Evolutionary conservation across 2,329 filamentous ascomycete species (phyloP), one percentile per base, ranked within the genome.

Genomic region (Botrytis paeoniae): DNA sequence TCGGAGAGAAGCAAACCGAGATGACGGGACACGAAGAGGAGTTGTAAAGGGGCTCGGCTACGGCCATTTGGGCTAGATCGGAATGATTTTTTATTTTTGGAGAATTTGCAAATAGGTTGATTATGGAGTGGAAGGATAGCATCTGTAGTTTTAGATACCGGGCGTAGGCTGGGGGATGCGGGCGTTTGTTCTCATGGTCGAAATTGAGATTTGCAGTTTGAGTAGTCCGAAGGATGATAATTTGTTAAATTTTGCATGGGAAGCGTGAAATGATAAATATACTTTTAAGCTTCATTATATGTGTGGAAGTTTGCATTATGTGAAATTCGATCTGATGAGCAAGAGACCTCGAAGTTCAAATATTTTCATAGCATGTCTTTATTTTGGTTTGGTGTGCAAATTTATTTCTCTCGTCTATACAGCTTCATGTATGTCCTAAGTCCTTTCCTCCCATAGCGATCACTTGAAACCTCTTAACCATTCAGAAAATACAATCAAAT

Each of bases 1-100:
- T 79, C 69, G 75, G 72, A 7, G 41, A 35, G 16, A 51, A 60
- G 41, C 10, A 39, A 3, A n/a, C 29, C 16, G 54, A 60, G 41
- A n/a, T 41, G 22, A 69, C 25, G 2, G 70, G 70, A 9, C 70
- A 72, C 14, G 70, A 72, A 22, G 70, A 72, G 25, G 70, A 72
- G 25, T 72, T 72, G 70, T 72, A 72, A 45, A 57, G 37, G 60
- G 45, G 43, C 41, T 51, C 22, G 45, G 37, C 39, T n/a, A 39
- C n/a, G 3, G 20, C 22, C 18, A 12, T 3, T 25, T 48, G 8
- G 39, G 35, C 32, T 54, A 48, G 25, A 29, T 48, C 8, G 39
- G 32, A 72, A 61, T 32, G 62, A 32, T 22, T 10, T 41, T 10
- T 41, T 32, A 37, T 25, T 57, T 57, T 57, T 1, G n/a, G 20